Evolutionary conservation across 2,329 filamentous ascomycete species (phyloP).

Genomic region (Fusarium abutilonis): DNA sequence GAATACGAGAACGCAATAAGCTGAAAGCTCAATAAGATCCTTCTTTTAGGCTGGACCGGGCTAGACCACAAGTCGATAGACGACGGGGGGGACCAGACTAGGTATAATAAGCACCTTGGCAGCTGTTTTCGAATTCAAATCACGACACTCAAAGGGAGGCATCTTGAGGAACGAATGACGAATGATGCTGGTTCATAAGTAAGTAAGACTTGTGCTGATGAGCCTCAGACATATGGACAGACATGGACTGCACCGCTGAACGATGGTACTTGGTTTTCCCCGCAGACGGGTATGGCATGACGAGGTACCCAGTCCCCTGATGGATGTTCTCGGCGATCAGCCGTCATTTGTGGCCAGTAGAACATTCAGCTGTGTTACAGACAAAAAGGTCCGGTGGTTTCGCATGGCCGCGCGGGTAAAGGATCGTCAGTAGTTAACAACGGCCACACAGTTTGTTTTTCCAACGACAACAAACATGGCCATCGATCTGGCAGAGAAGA

Average conservation of each 20-base stretch:
- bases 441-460: slow-evolving; percentile 7
- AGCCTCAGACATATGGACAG: slow-evolving; percentile 23
- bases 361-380: slow-evolving; percentile 33
- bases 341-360: slow-evolving; percentile 32
- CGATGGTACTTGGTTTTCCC: neutral
- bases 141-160: slow-evolving; percentile 12
- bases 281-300: no score
- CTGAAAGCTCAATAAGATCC: slow-evolving; percentile 27
- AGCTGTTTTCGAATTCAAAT: slow-evolving; percentile 20
- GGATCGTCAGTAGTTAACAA: neutral
- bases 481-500: neutral
- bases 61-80: slow-evolving; percentile 26
- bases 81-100: slow-evolving; percentile 10
- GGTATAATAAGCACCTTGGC: slow-evolving; percentile 3
- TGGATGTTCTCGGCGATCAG: slow-evolving; percentile 26
- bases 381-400: slow-evolving; percentile 36
- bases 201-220: slow-evolving; percentile 25
- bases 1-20: slow-evolving; percentile 40
- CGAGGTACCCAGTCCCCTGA: neutral
- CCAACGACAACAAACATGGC: neutral
- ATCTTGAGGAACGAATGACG: slow-evolving; percentile 29
- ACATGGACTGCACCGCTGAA: slow-evolving; percentile 12
- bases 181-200: slow-evolving; percentile 6
- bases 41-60: slow-evolving; percentile 32
- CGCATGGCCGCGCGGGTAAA: slow-evolving; percentile 43